A percentile compares a stretch with the other conserved stretches of the same genome.
Conservation (phyloP, 768 basidiomycete genomes). For the Myochromella boudieri region DNA sequence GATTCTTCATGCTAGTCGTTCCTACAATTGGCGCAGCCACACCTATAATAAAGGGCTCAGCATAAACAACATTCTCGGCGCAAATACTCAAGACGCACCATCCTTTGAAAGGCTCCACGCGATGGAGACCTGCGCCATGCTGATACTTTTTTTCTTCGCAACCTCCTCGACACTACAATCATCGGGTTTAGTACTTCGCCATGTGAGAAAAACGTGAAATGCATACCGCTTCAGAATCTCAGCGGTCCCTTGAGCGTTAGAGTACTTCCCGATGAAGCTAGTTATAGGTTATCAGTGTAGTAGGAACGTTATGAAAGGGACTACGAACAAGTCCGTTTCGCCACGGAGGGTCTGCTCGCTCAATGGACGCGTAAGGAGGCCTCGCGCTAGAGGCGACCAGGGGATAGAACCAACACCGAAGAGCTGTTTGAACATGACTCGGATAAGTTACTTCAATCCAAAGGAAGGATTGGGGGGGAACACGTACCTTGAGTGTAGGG, state of each 20-base stretch:
- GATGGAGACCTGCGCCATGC: conserved; percentile 58
- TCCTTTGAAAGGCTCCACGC: conserved; percentile 51
- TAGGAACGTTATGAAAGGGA: background rate
- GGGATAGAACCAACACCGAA: conserved; percentile 58
- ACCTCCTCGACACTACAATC: conserved; percentile 49
- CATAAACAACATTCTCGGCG: background rate
- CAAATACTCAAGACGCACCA: conserved; percentile 19
- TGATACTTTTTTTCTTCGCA: conserved; percentile 47
- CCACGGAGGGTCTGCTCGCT: conserved; percentile 38
- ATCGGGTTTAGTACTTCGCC: background rate
- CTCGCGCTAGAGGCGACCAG: conserved; percentile 60
- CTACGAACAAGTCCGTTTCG: conserved; percentile 32
- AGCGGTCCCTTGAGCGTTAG: conserved; percentile 23
- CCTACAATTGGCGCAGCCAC: conserved; percentile 64
- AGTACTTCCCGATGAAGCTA: conserved; percentile 25
- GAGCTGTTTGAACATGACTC: too few species aligned
- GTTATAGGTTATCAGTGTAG: background rate
- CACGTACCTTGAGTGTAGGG: conserved; percentile 48
- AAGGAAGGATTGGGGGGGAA: background rate
- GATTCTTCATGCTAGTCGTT: conserved; percentile 48
- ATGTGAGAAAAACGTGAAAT: conserved; percentile 6
- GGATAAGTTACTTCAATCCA: background rate
- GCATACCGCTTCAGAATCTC: conserved; percentile 38
- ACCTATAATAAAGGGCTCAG: conserved; percentile 18
- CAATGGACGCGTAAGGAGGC: conserved; percentile 43